Conservation (phyloP, 176 grass and related monocot species). For the Phoenix dactylifera region DNA sequence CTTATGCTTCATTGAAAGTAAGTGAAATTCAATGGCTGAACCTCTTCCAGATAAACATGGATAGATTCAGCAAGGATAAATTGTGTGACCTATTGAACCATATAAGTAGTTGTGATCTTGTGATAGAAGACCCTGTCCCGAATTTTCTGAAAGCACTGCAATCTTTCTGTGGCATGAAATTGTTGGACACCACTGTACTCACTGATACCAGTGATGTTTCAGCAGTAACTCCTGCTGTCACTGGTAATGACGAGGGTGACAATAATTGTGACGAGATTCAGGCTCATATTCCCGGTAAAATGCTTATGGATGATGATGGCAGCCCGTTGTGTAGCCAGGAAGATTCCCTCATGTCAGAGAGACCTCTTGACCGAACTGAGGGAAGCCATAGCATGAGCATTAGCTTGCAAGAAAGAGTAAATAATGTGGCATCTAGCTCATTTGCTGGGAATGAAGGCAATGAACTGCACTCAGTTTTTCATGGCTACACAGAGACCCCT, state of each 20-base stretch:
- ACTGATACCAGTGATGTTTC: conserved; percentile 16
- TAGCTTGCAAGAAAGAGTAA: not conserved
- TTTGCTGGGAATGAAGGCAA: conserved; percentile 17
- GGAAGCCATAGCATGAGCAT: not conserved
- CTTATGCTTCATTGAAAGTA: conserved; percentile 34
- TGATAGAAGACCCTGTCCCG: conserved; percentile 37
- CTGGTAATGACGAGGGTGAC: not conserved
- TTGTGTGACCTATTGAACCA: conserved; percentile 24
- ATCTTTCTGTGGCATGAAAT: conserved; percentile 8
- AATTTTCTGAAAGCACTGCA: conserved; percentile 30
- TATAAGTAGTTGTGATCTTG: conserved; percentile 25
- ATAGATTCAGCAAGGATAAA: conserved; percentile 11
- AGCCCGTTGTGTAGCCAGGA: not conserved
- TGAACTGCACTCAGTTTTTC: conserved; percentile 3
- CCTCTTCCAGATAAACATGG: conserved; percentile 21
- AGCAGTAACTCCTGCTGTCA: not conserved
- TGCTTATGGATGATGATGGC: not conserved
- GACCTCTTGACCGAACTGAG: not conserved
- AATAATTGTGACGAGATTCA: conserved; percentile 9
- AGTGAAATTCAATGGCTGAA: conserved; percentile 26
- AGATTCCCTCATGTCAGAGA: not conserved
- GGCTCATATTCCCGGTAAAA: conserved; percentile 10
- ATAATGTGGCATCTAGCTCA: not conserved
- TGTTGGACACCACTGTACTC: not conserved
- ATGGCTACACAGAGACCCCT: conserved; percentile 12